Base-by-base conservation (phyloP, 139 green algal genomes). In the Microglena sp. region DNA sequence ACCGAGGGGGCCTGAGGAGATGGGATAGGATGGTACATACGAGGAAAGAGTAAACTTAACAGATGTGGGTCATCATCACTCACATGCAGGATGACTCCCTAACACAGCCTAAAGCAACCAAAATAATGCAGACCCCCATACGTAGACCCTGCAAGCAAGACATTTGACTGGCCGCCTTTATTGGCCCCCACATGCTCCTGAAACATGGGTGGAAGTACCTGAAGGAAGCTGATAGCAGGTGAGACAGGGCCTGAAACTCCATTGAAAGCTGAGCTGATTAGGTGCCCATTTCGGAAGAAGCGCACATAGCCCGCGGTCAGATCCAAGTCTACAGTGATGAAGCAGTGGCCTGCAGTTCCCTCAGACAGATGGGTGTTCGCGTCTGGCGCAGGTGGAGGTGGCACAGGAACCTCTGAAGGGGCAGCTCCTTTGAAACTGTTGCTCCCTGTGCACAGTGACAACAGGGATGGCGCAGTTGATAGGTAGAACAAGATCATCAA, bases 241-340 rank as follows among this genome's bases (percentile, higher is more conserved):
- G 68, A 74, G 11, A 86, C 69, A 2, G 79, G 74, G 11, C 64
- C 75, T 6, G 44, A 55, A 4, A 86, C 33, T 21, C 75, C 75
- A 1, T 73, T 71, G 67, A 86, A 86, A 6, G 79, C 75, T 11
- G 67, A 69, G 29, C n/a, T n/a, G n/a, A n/a, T n/a, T n/a, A n/a
- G n/a, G n/a, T n/a, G n/a, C n/a, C n/a, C 75, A 43, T 86, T 82
- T 24, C 74, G 67, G 68, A 82, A 86, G 58, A 86, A 82, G 32
- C 77, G 74, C 36, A 80, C 79, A 54, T 76, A 81, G 44, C 79
- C 73, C 2, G 59, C 65, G 53, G 70, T 75, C 6, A 86, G 65
- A 62, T 86, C 75, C 45, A 86, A 56, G 58, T 86, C 79, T 21
- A 86, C 79, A 0, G 79, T 86, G 36, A 86, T 76, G 53, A 78